Base-by-base conservation (phyloP, 2,329 filamentous ascomycete genomes). In the Pseudofabraea citricarpa region DNA sequence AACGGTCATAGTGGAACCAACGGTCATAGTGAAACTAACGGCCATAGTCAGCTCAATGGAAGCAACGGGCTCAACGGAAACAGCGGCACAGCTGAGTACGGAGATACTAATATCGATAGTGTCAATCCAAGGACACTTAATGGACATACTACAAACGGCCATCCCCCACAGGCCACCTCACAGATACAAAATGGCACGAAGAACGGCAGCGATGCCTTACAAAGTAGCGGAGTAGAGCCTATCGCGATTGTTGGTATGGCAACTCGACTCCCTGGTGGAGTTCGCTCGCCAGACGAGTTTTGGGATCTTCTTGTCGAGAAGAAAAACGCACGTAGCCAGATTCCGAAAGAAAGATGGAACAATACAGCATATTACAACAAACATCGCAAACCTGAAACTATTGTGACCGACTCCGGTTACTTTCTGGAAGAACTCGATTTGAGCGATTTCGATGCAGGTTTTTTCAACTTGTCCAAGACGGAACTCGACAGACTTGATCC, bases 231-330 rank as follows among this genome's bases (percentile, higher is more conserved):
- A n/a, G n/a, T n/a, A n/a, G n/a, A n/a, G 31, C 15, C 31, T 43
- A 71, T 76, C 36, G 73, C 72, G 4, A 63, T 77, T 12, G 60
- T 76, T 21, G 74, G 74, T 22, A 64, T 76, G 46, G 70, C 69
- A 9, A 68, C 73, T 36, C 67, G 74, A 8, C 75, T 77, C 35
- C 73, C 74, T 3, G 74, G 72, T 3, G 57, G 66, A 8, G 71
- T 70, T 6, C 64, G 58, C 3, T 64, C 64, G 3, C 65, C 72
- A 0, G 64, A 68, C 33, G 54, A 61, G n/a, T 63, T 77, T 0
- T 77, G 73, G 73, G 9, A 8, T 15, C 16, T 33, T 33, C 31
- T 33, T 15, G 7, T 10, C 31, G 31, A 8, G 8, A 15, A 15
- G 8, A 8, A 16, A 15, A 15, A 33, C 31, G 31, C 31, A 9